Conservation (phyloP, 2,329 filamentous ascomycete genomes). For the Xylaria hypoxylon region DNA sequence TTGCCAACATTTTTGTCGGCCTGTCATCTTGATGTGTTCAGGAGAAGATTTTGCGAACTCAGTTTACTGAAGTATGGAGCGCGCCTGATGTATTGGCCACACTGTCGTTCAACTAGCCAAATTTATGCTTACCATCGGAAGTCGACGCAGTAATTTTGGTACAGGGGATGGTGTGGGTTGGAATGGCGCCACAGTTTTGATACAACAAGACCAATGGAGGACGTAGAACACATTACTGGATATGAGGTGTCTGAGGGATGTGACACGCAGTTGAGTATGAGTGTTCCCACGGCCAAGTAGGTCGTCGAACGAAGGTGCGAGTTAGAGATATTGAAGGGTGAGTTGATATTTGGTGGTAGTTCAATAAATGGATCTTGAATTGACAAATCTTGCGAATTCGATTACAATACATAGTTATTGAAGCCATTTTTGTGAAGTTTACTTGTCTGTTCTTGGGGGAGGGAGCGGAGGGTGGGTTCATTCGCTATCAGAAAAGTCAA, state of each 20-base stretch:
- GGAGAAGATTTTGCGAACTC: too few species aligned
- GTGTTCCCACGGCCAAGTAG: not conserved
- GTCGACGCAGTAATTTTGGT: too few species aligned
- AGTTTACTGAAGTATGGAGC: too few species aligned
- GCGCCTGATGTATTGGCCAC: too few species aligned
- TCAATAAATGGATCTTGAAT: not conserved
- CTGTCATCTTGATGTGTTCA: too few species aligned
- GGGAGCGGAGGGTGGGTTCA: conserved; percentile 1
- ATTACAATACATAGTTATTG: not conserved
- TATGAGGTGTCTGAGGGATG: not conserved
- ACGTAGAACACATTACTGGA: too few species aligned
- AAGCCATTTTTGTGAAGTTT: conserved; percentile 10
- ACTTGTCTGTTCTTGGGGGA: not conserved
- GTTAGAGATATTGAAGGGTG: not conserved
- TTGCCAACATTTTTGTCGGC: too few species aligned
- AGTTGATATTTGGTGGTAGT: not conserved
- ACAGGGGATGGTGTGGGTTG: not conserved
- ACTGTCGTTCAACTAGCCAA: too few species aligned
- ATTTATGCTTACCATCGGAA: too few species aligned
- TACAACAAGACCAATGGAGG: too few species aligned
- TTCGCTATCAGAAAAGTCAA: conserved; percentile 50
- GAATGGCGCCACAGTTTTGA: too few species aligned
- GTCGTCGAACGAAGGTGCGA: not conserved
- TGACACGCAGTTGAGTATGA: not conserved
- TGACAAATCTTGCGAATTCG: not conserved